Conservation (phyloP, 2,329 filamentous ascomycete genomes). For the Xylaria digitata region DNA sequence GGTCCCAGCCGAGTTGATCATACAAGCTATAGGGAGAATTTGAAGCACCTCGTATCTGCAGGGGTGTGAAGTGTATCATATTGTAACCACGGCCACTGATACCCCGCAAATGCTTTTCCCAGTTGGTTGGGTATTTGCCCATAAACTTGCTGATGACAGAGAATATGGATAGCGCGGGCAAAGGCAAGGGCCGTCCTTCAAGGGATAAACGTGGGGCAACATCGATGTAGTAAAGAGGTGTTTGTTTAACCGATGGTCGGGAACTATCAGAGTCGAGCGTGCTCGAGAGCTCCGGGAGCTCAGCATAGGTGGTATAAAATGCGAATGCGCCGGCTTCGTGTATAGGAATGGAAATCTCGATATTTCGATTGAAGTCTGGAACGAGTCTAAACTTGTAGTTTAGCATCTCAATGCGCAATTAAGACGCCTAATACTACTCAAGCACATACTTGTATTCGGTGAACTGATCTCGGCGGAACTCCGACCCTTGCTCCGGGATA, state of each 20-base stretch:
- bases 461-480: conserved; percentile 83
- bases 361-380: conserved; percentile 91
- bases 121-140: conserved; percentile 89
- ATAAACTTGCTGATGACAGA: conserved; percentile 98
- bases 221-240: conserved; percentile 90
- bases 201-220: conserved; percentile 84
- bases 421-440: neutral
- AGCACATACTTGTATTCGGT: conserved; percentile 84
- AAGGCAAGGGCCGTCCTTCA: conserved; percentile 77
- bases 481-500: conserved; percentile 79
- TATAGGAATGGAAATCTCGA: conserved; percentile 90
- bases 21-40: conserved; percentile 98
- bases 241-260: conserved; percentile 69
- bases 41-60: conserved; percentile 87
- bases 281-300: conserved; percentile 81
- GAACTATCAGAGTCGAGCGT: conserved; percentile 60
- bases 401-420: conserved; percentile 16
- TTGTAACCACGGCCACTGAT: conserved; percentile 96
- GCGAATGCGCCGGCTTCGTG: conserved; percentile 86
- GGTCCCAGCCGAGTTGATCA: conserved; percentile 90
- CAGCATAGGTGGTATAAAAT: conserved; percentile 93
- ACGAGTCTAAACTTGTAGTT: conserved; percentile 70
- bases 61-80: conserved; percentile 97
- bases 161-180: conserved; percentile 90
- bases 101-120: conserved; percentile 87